Base-by-base conservation (phyloP, 2,329 filamentous ascomycete genomes). In the Colletotrichum sp. region DNA sequence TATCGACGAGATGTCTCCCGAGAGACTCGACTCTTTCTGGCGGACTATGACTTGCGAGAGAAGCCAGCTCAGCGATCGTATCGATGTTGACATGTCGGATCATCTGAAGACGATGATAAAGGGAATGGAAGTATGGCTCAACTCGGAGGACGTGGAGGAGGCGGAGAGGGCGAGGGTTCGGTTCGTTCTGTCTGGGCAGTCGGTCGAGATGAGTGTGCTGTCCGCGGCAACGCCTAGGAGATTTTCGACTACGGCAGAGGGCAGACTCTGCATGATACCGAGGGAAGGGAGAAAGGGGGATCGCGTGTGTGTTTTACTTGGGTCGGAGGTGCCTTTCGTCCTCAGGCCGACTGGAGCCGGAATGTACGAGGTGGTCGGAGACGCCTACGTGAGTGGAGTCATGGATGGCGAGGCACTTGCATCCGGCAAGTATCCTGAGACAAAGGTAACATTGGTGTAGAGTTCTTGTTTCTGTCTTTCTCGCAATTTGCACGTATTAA, bases 341-440 rank as follows among this genome's bases (percentile, higher is more conserved):
- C 57, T 75, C 8, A 39, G 68, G 8, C 68, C 68, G 15, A 59
- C 68, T 18, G 26, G 30, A 18, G 7, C 34, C 10, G 39, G 72
- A 7, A 49, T 52, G 57, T 71, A 71, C 44, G 55, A 71, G 59
- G 10, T 75, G 59, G 62, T 66, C n/a, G 72, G 72, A 24, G 72
- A 71, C 8, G 59, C 44, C 8, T 60, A 71, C 24, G 67, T 75
- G 18, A 70, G 68, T 66, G 72, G 68, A 6, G 39, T 66, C 5
- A 75, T 71, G 72, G 68, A 75, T 8, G 68, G 72, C 4, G 72
- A 75, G 49, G 68, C 59, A n/a, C 18, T 75, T 8, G 18, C 24
- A 8, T 68, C 30, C 21, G 39, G 65, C 21, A 60, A 12, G 12
- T 57, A 73, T 55, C 3, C 21, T 24, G n/a, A 36, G 26, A n/a